Evolutionary conservation across 106 monocot species (phyloP), one percentile per base, ranked within the genome.

Genomic region (Acorus gramineus): DNA sequence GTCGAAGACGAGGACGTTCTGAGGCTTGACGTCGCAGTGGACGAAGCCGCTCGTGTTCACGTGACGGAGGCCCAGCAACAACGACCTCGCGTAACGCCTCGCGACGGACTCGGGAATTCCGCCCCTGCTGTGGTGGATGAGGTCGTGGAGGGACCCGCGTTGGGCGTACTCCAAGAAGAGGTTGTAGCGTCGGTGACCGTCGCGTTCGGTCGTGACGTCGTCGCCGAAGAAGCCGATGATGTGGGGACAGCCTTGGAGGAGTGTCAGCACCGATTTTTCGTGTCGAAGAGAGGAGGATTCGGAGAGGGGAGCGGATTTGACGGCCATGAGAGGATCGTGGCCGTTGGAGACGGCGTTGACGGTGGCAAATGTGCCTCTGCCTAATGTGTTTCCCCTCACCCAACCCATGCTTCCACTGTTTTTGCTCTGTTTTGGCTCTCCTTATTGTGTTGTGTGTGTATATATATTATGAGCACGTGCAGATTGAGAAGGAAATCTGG

Each of bases 21-120:
- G 61, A 3, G 61, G 73, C 62, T 84, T 84, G 47, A 84, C 57
- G 53, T 84, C 84, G 57, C 84, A 76, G 55, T 84, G 84, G 4
- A 77, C 80, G 57, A 77, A 67, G 2, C 80, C 80, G 0, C 7
- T 53, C 8, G 62, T 57, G 51, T 84, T 80, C 5, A 84, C 14
- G 60, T 56, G 68, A 11, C 54, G 7, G n/a, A 84, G 50, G 7
- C 77, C 84, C 10, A 60, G 47, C 14, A 84, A 64, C 4, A 80
- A 52, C n/a, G 80, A 69, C 48, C 59, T 55, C 2, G 80, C 56
- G 74, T 72, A 60, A 3, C 49, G 45, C 13, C 74, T 52, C 11
- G 74, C 50, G 0, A 4, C 5, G 2, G 42, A 6, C 60, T 76
- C 80, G 6, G 60, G 50, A 6, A 84, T 66, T 5, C 57, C 12